Percentiles rank a stretch among this genome's conserved stretches.
phyloP scores from a whole-genome alignment of 441 rosid species.

The Gossypium lobatum region DNA sequence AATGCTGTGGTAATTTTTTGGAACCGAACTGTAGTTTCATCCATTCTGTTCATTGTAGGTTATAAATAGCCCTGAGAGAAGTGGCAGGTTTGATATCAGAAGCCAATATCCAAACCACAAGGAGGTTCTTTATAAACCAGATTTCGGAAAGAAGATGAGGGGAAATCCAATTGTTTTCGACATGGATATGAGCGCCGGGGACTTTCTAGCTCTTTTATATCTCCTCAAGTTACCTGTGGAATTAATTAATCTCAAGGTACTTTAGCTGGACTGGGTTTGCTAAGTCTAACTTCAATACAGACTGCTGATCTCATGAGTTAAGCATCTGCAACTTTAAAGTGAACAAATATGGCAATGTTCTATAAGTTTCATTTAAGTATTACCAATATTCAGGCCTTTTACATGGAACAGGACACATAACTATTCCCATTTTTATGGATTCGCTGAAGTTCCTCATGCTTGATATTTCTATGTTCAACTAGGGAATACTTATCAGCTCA shows the following conservation, averaged over 20 bases:
- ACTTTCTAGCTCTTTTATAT: slow-evolving; percentile 72
- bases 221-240: slow-evolving; percentile 79
- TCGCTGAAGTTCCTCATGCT: background rate
- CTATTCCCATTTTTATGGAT: background rate
- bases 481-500: slow-evolving; percentile 83
- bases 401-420: background rate
- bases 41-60: slow-evolving; percentile 34
- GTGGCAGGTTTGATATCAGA: slow-evolving; percentile 67
- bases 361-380: background rate
- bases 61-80: slow-evolving; percentile 50
- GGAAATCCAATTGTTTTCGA: slow-evolving; percentile 79
- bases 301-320: background rate
- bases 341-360: background rate
- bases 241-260: slow-evolving; percentile 63
- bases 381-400: background rate
- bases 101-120: slow-evolving; percentile 60
- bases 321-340: background rate
- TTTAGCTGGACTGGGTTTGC: background rate
- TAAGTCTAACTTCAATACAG: background rate
- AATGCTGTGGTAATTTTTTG: background rate
- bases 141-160: slow-evolving; percentile 33
- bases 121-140: slow-evolving; percentile 46
- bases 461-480: slow-evolving; percentile 13
- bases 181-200: slow-evolving; percentile 97
- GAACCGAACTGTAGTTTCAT: background rate